A percentile compares a stretch with the other conserved stretches of the same genome.
phyloP scores from a whole-genome alignment of 1,139 yeast genomes.

The Hyphopichia wangnamkhiaoensis region DNA sequence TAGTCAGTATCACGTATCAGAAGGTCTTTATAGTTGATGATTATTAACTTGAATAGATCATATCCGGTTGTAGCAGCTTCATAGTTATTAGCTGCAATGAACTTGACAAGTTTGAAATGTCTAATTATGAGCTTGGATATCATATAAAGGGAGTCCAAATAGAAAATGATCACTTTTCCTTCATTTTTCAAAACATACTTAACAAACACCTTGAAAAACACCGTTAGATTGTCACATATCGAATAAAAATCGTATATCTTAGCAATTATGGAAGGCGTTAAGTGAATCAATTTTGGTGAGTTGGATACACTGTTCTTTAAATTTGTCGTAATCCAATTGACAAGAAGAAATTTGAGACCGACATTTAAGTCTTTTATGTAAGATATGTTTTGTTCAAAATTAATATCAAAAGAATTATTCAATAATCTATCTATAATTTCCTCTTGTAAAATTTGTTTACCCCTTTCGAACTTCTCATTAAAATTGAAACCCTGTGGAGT shows the following conservation, averaged over 20 bases:
- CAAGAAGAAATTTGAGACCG: slow-evolving; percentile 45
- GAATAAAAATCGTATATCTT: slow-evolving; percentile 35
- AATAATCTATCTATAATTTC: slow-evolving; percentile 28
- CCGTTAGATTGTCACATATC: slow-evolving; percentile 37
- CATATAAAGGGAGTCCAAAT: slow-evolving; percentile 42
- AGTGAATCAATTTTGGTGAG: slow-evolving; percentile 40
- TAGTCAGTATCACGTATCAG: slow-evolving; percentile 33
- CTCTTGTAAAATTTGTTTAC: slow-evolving; percentile 24
- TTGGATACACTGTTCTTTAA: slow-evolving; percentile 30
- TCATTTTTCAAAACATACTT: slow-evolving; percentile 41
- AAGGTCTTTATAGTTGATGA: slow-evolving; percentile 38
- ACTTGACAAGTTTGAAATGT: slow-evolving; percentile 41
- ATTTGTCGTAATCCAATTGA: slow-evolving; percentile 46
- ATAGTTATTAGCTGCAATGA: slow-evolving; percentile 27
- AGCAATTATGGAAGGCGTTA: slow-evolving; percentile 34
- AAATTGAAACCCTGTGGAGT: slow-evolving; percentile 33
- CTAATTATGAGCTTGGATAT: slow-evolving; percentile 33
- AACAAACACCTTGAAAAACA: slow-evolving; percentile 43
- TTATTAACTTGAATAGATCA: slow-evolving; percentile 37
- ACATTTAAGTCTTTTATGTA: slow-evolving; percentile 26
- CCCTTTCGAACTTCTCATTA: slow-evolving; percentile 29
- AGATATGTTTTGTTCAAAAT: slow-evolving; percentile 13
- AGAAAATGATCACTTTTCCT: slow-evolving; percentile 41
- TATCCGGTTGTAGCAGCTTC: slow-evolving; percentile 32
- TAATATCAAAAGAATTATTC: slow-evolving; percentile 13